Conservation (phyloP, 1,284 basidiomycete species). For the Schizophyllum commune region DNA sequence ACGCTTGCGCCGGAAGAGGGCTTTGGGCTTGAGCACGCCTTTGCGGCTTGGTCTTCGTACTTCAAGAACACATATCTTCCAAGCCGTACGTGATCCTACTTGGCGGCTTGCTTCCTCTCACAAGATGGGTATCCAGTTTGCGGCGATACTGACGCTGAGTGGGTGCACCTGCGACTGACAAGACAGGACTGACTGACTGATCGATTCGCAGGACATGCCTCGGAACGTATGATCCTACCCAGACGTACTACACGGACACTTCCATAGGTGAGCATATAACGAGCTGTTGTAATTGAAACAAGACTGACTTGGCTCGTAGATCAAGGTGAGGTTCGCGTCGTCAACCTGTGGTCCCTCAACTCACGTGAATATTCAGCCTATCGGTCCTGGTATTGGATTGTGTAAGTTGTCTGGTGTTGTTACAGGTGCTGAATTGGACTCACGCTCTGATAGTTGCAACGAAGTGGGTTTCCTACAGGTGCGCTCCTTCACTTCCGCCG, state of each 20-base stretch:
- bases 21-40: constrained; percentile 57
- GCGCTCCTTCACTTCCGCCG: background rate
- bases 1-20: constrained; percentile 44
- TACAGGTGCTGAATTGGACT: constrained; percentile 38
- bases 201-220: constrained; percentile 42
- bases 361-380: background rate
- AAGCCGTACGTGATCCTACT: constrained; percentile 2
- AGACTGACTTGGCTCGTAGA: too few relatives aligned
- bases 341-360: too few relatives aligned
- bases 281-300: background rate
- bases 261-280: constrained; percentile 34
- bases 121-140: constrained; percentile 4
- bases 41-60: constrained; percentile 53
- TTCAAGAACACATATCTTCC: constrained; percentile 37
- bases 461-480: constrained; percentile 60
- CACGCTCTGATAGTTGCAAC: constrained; percentile 42
- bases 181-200: constrained; percentile 23
- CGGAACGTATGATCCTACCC: constrained; percentile 45
- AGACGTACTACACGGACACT: constrained; percentile 43
- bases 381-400: constrained; percentile 14
- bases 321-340: too few relatives aligned
- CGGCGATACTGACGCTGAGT: constrained; percentile 9
- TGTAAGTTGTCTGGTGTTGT: constrained; percentile 42
- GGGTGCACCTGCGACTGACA: background rate
- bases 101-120: constrained; percentile 14